phyloP scores from a whole-genome alignment of 108 stramenopile genomes.

The Skeletonema grethae region DNA sequence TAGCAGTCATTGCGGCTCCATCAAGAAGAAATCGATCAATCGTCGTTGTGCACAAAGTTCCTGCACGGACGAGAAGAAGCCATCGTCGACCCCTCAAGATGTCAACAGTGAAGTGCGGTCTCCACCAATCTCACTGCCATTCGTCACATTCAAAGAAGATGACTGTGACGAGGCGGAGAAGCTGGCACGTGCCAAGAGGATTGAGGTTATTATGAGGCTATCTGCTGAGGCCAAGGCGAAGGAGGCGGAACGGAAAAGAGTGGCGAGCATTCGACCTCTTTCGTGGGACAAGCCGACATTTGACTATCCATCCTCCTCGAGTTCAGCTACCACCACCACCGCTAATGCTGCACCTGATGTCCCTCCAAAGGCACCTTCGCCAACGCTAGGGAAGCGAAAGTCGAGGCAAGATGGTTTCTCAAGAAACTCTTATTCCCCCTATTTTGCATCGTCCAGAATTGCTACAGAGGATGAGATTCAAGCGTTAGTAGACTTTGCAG shows the following conservation, averaged over 20 bases:
- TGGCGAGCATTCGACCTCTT: background rate
- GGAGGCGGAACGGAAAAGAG: background rate
- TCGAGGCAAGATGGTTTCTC: background rate
- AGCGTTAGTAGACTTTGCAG: too few relatives aligned
- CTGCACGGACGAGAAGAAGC: background rate
- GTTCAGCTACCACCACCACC: background rate
- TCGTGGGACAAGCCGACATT: background rate
- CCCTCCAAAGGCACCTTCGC: background rate
- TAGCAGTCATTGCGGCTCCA: background rate
- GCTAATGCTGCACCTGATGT: too few relatives aligned
- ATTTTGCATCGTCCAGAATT: background rate
- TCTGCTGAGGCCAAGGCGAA: background rate
- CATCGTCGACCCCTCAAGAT: background rate
- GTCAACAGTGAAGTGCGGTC: too few relatives aligned
- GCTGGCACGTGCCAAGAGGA: background rate
- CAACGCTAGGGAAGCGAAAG: background rate
- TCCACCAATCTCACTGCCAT: background rate
- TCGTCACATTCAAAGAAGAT: background rate
- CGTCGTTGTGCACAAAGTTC: background rate
- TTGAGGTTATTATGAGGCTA: background rate
- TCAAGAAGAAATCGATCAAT: background rate
- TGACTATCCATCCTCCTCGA: background rate
- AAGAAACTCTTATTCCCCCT: background rate
- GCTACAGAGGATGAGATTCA: background rate
- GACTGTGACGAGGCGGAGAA: background rate